Evolutionary conservation across 805 yeast genomes (phyloP).

Genomic region (Yarrowia keelungensis): DNA sequence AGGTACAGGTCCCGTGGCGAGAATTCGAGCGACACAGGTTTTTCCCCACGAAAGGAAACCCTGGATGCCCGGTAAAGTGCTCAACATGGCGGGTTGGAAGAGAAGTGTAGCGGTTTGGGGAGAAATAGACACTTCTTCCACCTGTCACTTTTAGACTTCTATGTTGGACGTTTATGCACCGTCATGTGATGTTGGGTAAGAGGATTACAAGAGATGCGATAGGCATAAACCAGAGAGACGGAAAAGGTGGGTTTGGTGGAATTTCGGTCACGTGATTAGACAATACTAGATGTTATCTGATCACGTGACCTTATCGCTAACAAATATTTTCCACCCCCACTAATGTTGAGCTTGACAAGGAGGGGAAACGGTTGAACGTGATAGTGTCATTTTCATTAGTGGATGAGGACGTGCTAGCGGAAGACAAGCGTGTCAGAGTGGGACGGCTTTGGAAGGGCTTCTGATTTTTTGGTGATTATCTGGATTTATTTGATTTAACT

Average conservation of each 20-base stretch:
- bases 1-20: slow-evolving; percentile 80
- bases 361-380: slow-evolving; percentile 21
- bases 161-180: slow-evolving; percentile 14
- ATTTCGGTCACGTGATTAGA: neutral
- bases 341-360: neutral
- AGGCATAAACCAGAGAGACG: neutral
- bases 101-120: neutral
- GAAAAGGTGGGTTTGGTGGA: too few relatives aligned
- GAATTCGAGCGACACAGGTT: slow-evolving; percentile 50
- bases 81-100: slow-evolving; percentile 7
- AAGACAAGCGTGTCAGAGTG: too few relatives aligned
- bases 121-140: neutral
- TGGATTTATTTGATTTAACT: neutral
- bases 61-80: slow-evolving; percentile 43
- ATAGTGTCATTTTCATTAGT: slow-evolving; percentile 19
- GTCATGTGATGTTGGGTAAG: slow-evolving; percentile 6
- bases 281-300: neutral
- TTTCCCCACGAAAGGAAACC: slow-evolving; percentile 44
- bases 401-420: neutral
- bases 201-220: neutral
- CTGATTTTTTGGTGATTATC: too few relatives aligned
- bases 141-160: slow-evolving; percentile 32
- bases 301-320: neutral
- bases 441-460: too few relatives aligned
- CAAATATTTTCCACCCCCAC: too few relatives aligned